These are phyloP conservation scores for Fraxinus greggii DNA, from an alignment of 305 asterid species.

Conservation along the genomic window DNA sequence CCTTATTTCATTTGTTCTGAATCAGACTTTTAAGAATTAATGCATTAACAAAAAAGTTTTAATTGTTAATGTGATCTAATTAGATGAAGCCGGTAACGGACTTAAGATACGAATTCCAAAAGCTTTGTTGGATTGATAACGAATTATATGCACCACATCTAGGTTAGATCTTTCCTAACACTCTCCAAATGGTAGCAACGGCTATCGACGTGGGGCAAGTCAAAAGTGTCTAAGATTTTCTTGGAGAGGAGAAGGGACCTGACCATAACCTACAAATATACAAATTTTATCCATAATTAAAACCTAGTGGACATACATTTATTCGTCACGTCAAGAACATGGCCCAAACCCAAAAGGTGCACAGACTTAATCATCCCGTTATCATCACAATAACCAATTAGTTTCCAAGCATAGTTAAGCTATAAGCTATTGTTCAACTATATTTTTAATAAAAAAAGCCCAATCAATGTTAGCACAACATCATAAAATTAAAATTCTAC, in stretches of 20 bases:
- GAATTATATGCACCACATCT: background rate
- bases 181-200: background rate
- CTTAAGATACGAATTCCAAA: background rate
- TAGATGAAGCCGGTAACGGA: background rate
- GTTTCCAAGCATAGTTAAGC: background rate
- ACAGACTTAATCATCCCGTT: background rate
- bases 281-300: background rate
- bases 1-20: background rate
- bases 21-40: background rate
- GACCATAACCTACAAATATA: background rate
- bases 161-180: background rate
- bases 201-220: background rate
- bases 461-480: background rate
- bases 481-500: background rate
- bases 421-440: background rate
- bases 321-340: background rate
- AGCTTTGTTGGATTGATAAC: background rate
- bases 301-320: background rate
- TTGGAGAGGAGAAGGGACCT: background rate
- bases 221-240: background rate
- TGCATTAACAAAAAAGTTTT: no score
- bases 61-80: background rate
- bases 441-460: background rate
- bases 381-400: background rate
- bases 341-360: background rate